A percentile compares a stretch with the other conserved stretches of the same genome.
phyloP scores from a whole-genome alignment of 768 basidiomycete genomes.

The Filobasidium floriforme region DNA sequence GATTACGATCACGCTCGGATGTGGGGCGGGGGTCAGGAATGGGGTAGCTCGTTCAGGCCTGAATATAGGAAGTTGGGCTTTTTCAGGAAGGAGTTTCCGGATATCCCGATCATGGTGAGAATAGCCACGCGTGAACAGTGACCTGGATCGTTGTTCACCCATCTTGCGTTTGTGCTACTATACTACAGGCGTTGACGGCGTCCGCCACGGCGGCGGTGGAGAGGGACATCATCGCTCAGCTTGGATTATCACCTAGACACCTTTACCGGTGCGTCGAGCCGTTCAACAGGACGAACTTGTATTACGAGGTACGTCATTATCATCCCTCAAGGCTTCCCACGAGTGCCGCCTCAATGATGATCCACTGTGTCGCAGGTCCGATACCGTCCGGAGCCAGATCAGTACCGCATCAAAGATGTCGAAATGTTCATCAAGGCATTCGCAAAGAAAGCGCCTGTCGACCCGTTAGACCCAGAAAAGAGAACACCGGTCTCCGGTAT shows the following conservation, averaged over 20 bases:
- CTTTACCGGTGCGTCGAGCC: constrained; percentile 44
- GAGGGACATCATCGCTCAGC: constrained; percentile 37
- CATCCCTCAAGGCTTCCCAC: neutral
- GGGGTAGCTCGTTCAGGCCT: constrained; percentile 41
- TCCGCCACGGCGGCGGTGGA: constrained; percentile 44
- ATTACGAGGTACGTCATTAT: constrained; percentile 40
- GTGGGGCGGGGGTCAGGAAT: constrained; percentile 35
- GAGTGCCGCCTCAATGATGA: neutral
- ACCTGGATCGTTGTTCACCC: neutral
- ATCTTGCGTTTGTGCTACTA: constrained; percentile 2
- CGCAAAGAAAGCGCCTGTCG: constrained; percentile 22
- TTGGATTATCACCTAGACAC: constrained; percentile 33
- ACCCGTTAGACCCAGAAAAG: constrained; percentile 2
- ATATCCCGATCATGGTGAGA: constrained; percentile 42
- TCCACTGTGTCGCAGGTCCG: constrained; percentile 23
- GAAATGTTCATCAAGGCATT: constrained; percentile 33
- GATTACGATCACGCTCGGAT: neutral
- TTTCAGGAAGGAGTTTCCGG: constrained; percentile 38
- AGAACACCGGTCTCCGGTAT: constrained; percentile 36
- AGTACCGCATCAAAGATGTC: constrained; percentile 33
- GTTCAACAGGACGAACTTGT: constrained; percentile 44
- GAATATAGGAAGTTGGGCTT: constrained; percentile 41
- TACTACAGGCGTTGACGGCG: constrained; percentile 42
- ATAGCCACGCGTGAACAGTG: neutral
- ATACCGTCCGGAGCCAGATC: constrained; percentile 27